Conservation (phyloP, 352 stramenopile genomes). For the Phytopythium litorale region DNA sequence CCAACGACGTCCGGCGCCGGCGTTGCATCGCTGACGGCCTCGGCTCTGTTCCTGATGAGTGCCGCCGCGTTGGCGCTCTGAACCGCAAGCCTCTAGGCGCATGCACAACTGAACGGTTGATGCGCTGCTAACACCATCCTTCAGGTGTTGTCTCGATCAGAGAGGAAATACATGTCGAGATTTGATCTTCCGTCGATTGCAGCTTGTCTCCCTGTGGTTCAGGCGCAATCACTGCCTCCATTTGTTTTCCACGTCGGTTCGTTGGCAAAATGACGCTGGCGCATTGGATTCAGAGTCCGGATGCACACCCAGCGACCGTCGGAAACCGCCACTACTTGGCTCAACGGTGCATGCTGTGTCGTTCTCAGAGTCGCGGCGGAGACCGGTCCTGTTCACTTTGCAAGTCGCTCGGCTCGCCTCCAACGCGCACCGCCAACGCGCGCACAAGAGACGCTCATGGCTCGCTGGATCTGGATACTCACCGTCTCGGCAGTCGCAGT, state of each 20-base stretch:
- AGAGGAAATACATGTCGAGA: neutral
- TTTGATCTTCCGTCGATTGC: neutral
- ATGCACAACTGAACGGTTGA: neutral
- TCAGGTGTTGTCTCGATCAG: neutral
- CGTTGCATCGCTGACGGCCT: neutral
- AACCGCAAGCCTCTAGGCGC: neutral
- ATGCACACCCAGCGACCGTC: neutral
- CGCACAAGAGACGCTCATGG: neutral
- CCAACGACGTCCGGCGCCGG: neutral
- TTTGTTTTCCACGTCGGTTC: neutral
- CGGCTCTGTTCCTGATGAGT: slow-evolving; percentile 2
- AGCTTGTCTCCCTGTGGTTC: neutral
- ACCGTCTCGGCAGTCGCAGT: neutral
- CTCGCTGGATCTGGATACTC: neutral
- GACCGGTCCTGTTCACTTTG: neutral
- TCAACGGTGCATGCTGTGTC: neutral
- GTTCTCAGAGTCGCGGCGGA: no score
- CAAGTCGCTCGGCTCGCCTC: neutral
- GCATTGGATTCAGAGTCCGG: neutral
- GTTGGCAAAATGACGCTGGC: neutral
- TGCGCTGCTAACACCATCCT: neutral
- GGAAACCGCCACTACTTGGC: neutral
- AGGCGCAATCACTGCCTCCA: neutral
- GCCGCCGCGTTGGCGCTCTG: neutral
- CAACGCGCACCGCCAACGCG: neutral